These are phyloP conservation scores for Karstenula rhodostoma DNA, from an alignment of 2,329 filamentous ascomycete species.

Conservation along the genomic window DNA sequence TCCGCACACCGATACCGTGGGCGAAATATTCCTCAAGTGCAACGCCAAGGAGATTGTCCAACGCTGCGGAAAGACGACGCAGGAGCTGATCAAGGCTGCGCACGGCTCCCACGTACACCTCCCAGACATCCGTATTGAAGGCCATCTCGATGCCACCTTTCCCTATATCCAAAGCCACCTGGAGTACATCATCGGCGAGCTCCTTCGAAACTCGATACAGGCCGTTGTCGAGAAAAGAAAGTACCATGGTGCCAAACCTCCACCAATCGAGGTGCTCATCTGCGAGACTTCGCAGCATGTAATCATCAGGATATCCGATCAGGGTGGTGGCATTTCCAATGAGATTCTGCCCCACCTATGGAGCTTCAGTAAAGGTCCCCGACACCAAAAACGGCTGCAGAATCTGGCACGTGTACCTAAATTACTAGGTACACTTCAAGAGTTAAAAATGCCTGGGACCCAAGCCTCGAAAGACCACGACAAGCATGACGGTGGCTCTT, in stretches of 20 bases:
- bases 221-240: conserved; percentile 81
- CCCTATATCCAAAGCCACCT: conserved; percentile 96
- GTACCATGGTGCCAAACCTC: conserved; percentile 61
- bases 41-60: conserved; percentile 89
- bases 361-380: conserved; percentile 95
- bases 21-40: conserved; percentile 93
- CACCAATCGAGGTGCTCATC: conserved; percentile 91
- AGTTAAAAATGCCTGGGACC: conserved; percentile 64
- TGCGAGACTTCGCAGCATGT: conserved; percentile 95
- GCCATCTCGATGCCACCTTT: conserved; percentile 88
- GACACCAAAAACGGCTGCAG: conserved; percentile 77
- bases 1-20: conserved; percentile 82
- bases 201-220: conserved; percentile 93
- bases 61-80: conserved; percentile 79
- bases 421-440: conserved; percentile 92
- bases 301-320: conserved; percentile 94
- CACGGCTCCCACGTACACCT: conserved; percentile 76
- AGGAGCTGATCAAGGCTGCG: conserved; percentile 75
- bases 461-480: conserved; percentile 25
- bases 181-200: conserved; percentile 96
- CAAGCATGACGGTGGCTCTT: conserved; percentile 57
- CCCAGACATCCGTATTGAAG: conserved; percentile 82
- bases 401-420: conserved; percentile 88
- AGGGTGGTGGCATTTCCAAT: conserved; percentile 87
- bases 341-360: conserved; percentile 89